Percentiles rank a stretch among this genome's conserved stretches.
These are phyloP conservation scores for Zoysia japonica DNA, from an alignment of 176 grass and related monocot genomes.

Conservation along the genomic window DNA sequence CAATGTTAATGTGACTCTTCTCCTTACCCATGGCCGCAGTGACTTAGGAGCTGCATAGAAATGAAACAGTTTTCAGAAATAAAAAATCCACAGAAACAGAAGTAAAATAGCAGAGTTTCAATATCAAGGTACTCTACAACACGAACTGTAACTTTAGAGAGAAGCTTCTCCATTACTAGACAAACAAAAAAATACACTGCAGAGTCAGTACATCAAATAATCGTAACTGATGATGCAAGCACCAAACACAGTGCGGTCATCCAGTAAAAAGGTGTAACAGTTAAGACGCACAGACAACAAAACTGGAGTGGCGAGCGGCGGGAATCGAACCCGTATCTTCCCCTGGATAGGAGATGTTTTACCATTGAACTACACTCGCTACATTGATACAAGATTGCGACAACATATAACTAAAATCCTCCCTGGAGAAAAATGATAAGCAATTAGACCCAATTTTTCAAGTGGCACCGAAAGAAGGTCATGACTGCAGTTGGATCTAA, in stretches of 20 bases:
- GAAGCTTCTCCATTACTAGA: too few relatives aligned
- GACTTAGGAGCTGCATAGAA: background rate
- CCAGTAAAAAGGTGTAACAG: background rate
- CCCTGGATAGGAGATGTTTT: background rate
- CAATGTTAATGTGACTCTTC: slow-evolving; percentile 78
- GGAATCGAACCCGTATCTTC: background rate
- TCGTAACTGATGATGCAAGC: background rate
- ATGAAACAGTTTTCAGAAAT: background rate
- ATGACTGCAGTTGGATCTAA: too few relatives aligned
- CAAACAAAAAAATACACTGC: too few relatives aligned
- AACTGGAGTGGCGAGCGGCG: background rate
- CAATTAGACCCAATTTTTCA: too few relatives aligned
- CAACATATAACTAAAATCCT: too few relatives aligned
- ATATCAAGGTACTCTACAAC: background rate
- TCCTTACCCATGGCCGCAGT: slow-evolving; percentile 68
- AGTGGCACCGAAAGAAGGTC: too few relatives aligned
- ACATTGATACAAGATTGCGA: background rate
- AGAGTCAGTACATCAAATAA: background rate
- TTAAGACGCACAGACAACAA: background rate
- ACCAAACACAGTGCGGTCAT: background rate
- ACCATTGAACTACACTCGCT: background rate
- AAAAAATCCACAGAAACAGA: background rate
- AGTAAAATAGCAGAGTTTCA: too few relatives aligned
- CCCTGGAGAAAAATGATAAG: too few relatives aligned
- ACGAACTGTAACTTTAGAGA: too few relatives aligned